Percentiles rank a stretch among this genome's conserved stretches.
phyloP scores from a whole-genome alignment of 2,329 filamentous ascomycete genomes.

The Zymoseptoria passerinii region DNA sequence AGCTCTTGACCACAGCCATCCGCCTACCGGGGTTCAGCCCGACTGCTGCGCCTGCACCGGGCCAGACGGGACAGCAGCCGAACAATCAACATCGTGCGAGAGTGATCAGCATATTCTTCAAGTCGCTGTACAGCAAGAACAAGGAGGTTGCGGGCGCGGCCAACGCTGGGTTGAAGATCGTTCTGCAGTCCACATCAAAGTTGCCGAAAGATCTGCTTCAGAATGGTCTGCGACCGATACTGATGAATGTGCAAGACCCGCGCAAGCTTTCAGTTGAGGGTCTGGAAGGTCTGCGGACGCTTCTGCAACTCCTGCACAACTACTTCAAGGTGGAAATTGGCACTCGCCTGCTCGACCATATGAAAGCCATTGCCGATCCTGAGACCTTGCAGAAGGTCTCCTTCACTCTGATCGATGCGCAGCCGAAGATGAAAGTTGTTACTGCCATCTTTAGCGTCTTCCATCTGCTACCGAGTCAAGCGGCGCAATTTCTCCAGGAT shows the following conservation, averaged over 20 bases:
- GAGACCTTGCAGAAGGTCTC: constrained; percentile 77
- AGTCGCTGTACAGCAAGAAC: constrained; percentile 88
- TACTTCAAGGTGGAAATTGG: constrained; percentile 99
- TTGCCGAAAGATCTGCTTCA: constrained; percentile 92
- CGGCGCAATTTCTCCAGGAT: constrained; percentile 81
- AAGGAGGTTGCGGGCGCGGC: constrained; percentile 88
- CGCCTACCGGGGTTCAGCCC: constrained; percentile 85
- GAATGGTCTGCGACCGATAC: constrained; percentile 84
- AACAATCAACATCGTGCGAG: constrained; percentile 46
- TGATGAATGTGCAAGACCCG: constrained; percentile 91
- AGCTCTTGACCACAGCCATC: constrained; percentile 86
- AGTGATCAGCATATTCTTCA: constrained; percentile 96
- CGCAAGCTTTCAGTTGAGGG: constrained; percentile 83
- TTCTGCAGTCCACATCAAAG: constrained; percentile 81
- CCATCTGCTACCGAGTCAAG: constrained; percentile 83
- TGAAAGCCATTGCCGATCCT: constrained; percentile 81
- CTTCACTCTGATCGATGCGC: constrained; percentile 90
- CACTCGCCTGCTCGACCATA: constrained; percentile 81
- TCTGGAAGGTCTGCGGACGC: constrained; percentile 78
- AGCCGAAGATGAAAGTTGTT: constrained; percentile 86
- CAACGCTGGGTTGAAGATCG: constrained; percentile 79
- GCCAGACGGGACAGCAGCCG: constrained; percentile 39
- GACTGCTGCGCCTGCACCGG: constrained; percentile 29
- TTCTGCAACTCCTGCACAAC: constrained; percentile 85
- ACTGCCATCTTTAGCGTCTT: constrained; percentile 95